These are phyloP conservation scores for Haematococcus sp. DNA, from an alignment of 139 green algal genomes.

Conservation along the genomic window DNA sequence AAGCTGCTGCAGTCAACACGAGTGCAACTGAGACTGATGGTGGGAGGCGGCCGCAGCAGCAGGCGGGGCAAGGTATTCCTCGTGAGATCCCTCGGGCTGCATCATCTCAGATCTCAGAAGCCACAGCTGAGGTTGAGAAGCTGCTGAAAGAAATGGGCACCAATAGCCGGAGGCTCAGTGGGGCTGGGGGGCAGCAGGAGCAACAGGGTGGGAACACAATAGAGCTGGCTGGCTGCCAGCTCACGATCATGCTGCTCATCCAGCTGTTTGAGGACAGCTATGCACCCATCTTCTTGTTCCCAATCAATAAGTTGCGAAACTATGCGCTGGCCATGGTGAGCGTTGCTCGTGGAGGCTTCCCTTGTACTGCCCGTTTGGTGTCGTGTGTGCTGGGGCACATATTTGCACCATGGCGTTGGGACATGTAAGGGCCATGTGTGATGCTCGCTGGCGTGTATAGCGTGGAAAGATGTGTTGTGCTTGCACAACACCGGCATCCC, in stretches of 20 bases:
- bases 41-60: background rate
- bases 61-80: background rate
- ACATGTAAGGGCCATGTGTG: too few relatives aligned
- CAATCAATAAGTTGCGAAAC: conserved; percentile 5
- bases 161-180: too few relatives aligned
- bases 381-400: background rate
- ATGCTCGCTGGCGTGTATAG: too few relatives aligned
- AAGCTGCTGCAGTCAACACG: background rate
- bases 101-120: background rate
- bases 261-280: background rate
- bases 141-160: background rate
- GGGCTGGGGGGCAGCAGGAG: background rate
- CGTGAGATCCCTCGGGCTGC: background rate
- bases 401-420: background rate
- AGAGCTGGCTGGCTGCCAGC: background rate
- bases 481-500: too few relatives aligned
- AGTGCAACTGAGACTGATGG: background rate
- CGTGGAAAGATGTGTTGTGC: too few relatives aligned
- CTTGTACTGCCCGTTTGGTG: too few relatives aligned
- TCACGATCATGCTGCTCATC: conserved; percentile 3
- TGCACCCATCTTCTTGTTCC: conserved; percentile 3
- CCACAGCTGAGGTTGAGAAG: background rate
- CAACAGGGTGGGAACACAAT: background rate
- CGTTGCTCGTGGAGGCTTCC: too few relatives aligned
- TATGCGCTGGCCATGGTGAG: conserved; percentile 1